Percentiles rank a stretch among this genome's conserved stretches.
phyloP scores from a whole-genome alignment of 345 rosid species.

The Moringa oleifera region DNA sequence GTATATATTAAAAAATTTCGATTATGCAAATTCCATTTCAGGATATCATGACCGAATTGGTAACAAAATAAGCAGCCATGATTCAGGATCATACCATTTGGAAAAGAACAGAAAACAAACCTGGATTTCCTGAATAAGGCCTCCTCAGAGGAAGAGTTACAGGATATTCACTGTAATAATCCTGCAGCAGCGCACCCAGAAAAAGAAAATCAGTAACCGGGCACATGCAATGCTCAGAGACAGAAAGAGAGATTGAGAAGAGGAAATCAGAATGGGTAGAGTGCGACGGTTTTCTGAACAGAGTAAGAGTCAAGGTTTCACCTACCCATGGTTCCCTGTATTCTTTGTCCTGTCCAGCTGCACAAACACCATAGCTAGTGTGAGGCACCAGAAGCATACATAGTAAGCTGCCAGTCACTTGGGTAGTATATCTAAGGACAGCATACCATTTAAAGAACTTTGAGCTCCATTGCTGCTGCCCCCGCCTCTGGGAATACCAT shows the following conservation, averaged over 20 bases:
- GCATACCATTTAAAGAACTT: slow-evolving; percentile 23
- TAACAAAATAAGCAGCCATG: too few relatives aligned
- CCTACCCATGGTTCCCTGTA: slow-evolving; percentile 93
- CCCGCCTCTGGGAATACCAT: slow-evolving; percentile 26
- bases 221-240: background rate
- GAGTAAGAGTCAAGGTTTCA: slow-evolving; percentile 6
- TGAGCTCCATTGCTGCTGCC: slow-evolving; percentile 20
- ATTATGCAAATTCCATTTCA: too few relatives aligned
- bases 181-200: slow-evolving; percentile 35
- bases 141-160: slow-evolving; percentile 71
- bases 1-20: too few relatives aligned
- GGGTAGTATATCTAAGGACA: background rate
- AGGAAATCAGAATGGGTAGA: slow-evolving; percentile 1
- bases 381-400: slow-evolving; percentile 12
- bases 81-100: too few relatives aligned
- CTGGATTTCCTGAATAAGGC: slow-evolving; percentile 82
- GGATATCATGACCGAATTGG: too few relatives aligned
- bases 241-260: background rate
- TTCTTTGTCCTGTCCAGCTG: slow-evolving; percentile 48
- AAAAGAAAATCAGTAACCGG: too few relatives aligned
- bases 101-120: slow-evolving; percentile 22
- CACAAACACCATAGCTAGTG: slow-evolving; percentile 9
- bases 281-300: slow-evolving; percentile 1
- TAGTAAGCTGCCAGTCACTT: slow-evolving; percentile 5
- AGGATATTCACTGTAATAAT: slow-evolving; percentile 75